Percentiles rank a stretch among this genome's conserved stretches.
phyloP scores from a whole-genome alignment of 1,139 yeast genomes.

The Debaryomyces sp. region DNA sequence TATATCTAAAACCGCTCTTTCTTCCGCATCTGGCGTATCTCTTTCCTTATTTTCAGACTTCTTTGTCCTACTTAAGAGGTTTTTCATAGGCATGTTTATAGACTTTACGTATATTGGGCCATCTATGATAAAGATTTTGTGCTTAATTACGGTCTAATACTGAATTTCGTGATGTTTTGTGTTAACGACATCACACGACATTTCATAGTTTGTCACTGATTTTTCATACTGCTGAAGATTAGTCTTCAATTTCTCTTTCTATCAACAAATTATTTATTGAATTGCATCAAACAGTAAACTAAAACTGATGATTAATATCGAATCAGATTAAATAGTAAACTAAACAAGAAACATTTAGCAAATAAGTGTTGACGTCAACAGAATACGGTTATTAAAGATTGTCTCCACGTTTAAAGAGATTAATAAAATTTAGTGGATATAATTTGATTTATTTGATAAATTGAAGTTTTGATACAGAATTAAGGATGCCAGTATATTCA shows the following conservation, averaged over 20 bases:
- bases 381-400: not conserved
- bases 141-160: not conserved
- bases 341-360: not conserved
- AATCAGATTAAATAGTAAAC: not conserved
- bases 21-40: constrained; percentile 2
- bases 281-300: not conserved
- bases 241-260: not conserved
- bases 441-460: not conserved
- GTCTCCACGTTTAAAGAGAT: constrained; percentile 3
- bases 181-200: constrained; percentile 3
- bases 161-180: constrained; percentile 4
- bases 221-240: not conserved
- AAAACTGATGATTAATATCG: not conserved
- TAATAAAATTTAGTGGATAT: not conserved
- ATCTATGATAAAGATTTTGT: not conserved
- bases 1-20: not conserved
- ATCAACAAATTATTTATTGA: not conserved
- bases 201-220: not conserved
- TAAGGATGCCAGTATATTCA: constrained; percentile 69
- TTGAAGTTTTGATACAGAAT: not conserved
- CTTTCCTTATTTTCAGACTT: constrained; percentile 12
- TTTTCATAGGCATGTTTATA: not conserved
- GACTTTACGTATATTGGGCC: not conserved
- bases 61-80: constrained; percentile 19
- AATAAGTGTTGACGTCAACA: not conserved